phyloP scores from a whole-genome alignment of 1,139 yeast species.

The Entelexis paramagnoliae region DNA sequence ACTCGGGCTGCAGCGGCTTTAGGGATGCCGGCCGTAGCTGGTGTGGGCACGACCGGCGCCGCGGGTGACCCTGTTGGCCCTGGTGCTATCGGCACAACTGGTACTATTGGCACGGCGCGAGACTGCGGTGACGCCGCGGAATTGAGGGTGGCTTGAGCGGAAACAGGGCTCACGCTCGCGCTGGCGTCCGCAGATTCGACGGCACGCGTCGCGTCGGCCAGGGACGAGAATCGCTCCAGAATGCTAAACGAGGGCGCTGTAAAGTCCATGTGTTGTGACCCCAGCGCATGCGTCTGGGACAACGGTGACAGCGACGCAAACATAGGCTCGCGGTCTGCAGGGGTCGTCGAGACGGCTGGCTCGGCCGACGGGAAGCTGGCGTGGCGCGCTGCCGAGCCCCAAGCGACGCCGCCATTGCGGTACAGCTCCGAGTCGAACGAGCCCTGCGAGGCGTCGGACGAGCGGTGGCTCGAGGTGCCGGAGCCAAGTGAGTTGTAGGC shows the following conservation, averaged over 20 bases:
- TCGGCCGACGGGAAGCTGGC: slow-evolving; percentile 18
- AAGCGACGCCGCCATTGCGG: slow-evolving; percentile 23
- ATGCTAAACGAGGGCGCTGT: slow-evolving; percentile 24
- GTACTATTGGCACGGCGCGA: no score
- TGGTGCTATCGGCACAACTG: not conserved
- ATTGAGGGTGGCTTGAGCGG: not conserved
- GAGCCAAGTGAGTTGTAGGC: slow-evolving; percentile 10
- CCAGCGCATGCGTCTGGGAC: not conserved
- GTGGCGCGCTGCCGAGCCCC: slow-evolving; percentile 23
- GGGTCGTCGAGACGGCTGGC: slow-evolving; percentile 10
- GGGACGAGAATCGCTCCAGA: slow-evolving; percentile 56
- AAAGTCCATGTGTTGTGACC: slow-evolving; percentile 17
- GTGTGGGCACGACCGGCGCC: not conserved
- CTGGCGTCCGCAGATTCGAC: slow-evolving; percentile 41
- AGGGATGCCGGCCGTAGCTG: not conserved
- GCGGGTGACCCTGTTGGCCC: not conserved
- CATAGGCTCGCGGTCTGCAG: slow-evolving; percentile 10
- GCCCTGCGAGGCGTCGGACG: slow-evolving; percentile 13
- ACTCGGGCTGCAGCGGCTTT: no score
- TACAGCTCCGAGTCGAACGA: slow-evolving; percentile 22
- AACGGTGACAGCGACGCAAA: slow-evolving; percentile 10
- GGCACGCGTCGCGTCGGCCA: slow-evolving; percentile 72
- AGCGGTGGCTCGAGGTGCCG: slow-evolving; percentile 4
- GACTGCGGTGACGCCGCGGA: not conserved
- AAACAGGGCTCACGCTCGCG: slow-evolving; percentile 1